Evolutionary conservation across 345 rosid species (phyloP), one percentile per base, ranked within the genome.

Genomic region (Acer saccharum): DNA sequence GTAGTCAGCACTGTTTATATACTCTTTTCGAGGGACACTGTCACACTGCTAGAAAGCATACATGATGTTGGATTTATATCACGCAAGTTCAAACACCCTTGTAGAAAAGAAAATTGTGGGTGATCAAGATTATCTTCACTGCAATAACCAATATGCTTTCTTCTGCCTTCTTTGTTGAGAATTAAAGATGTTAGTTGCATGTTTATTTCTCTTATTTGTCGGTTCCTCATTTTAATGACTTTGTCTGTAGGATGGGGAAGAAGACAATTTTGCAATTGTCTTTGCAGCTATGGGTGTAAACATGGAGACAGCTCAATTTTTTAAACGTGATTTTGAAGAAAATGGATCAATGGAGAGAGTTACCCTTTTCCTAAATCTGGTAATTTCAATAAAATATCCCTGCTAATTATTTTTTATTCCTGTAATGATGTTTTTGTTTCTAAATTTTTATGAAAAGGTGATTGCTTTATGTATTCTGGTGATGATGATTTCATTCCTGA

Each of bases 211-310:
- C 32, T 69, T 21, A 50, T 69, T 13, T 65, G 18, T 46, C 32
- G 43, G 13, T 44, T 32, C 18, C 8, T 65, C 44, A 11, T 18
- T 35, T 10, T 35, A 46, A 60, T n/a, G 27, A 35, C 32, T 61
- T 18, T 76, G 58, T 69, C 78, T 82, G 68, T 84, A 95, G 99
- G 98, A 84, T 80, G 89, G 74, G 29, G 97, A 87, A 78, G 98
- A 95, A 76, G 98, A 93, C 87, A 95, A 93, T 80, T 95, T 95
- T 84, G 99, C 99, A 27, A 95, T 93, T 84, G 98, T 95, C 25
- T 95, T 95, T 77, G 99, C 99, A 50, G 99, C 99, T 69, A 93
- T 95, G 99, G 98, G 99, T 79, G 99, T 95, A 71, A 95, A 95
- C 87, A 95, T 93, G 98, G 98, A 95, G 85, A 95, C 99, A 58